Base-by-base conservation (phyloP, 139 green algal species). In the Asterochloris erici region DNA sequence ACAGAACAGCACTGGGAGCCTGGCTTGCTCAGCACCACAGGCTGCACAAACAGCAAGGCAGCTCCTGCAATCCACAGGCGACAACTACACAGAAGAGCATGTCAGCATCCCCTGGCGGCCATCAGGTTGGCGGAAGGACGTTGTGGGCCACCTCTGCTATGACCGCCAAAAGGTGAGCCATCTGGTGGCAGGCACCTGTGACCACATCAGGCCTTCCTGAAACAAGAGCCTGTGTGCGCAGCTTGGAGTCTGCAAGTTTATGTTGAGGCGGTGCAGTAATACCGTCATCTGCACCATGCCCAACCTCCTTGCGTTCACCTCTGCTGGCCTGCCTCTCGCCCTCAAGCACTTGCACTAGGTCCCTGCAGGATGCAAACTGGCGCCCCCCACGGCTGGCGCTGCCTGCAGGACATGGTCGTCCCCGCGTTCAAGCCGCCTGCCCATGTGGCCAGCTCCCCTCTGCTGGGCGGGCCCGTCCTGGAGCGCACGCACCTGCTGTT, bases 351-450 rank as follows among this genome's bases (percentile, higher is more conserved):
- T 1, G 9, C 66, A 71, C 66, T 9, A 71, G 2, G 66, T 71
- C 66, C 21, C 66, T 21, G 9, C 17, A 71, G 66, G 63, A 16
- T 71, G 17, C 17, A 26, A 23, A 21, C 66, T 26, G 66, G 21
- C 10, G 66, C 19, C 66, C 66, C 6, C 1, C 81, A 70, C 81
- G 47, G 77, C 16, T 74, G 78, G 69, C 14, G 81, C 73, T 14
- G 23, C 38, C 15, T 61, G 24, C 85, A 92, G 86, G 88, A 93
- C 83, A 75, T 93, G 68, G 85, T 93, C 0, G 81, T 93, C 0
- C 90, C 90, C 0, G 70, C 82, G 17, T 87, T 91, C 78, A 87
- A 87, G 66, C 24, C 24, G 1, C 87, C 87, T n/a, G 4, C 81
- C 85, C n/a, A 85, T 63, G 88, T 87, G 81, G 19, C 29, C 12